Evolutionary conservation across 345 rosid species (phyloP), one percentile per base, ranked within the genome.

Genomic region (Aquilaria sinensis): DNA sequence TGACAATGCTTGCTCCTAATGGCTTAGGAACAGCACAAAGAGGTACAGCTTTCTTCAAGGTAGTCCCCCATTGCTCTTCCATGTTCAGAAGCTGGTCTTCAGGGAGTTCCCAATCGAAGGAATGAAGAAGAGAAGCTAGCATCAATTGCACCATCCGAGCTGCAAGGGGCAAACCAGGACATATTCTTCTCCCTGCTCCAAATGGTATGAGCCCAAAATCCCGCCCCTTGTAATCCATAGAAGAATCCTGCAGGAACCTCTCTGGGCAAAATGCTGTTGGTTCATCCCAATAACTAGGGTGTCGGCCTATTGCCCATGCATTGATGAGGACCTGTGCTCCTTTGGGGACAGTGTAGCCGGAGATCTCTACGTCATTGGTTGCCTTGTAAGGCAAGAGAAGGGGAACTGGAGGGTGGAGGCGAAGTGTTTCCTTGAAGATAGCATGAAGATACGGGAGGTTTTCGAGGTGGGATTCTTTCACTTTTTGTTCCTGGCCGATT

Each of bases 131-230:
- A 41, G 66, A 62, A 34, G 60, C 78, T 56, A 75, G 12, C 57
- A 67, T 67, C 54, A 70, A 41, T 31, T 67, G 64, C 58, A 75
- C 34, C 72, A 67, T 75, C 5, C 66, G 63, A 29, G 43, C 23
- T 0, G 53, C 78, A 5, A 75, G 58, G 12, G 66, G 66, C 70
- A 70, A 49, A 10, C 75, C 72, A 0, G 72, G 71, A 47, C 75
- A 75, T 3, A 70, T 70, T 63, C 78, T 75, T 50, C 74, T 58
- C 9, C 78, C 74, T 3, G 74, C 62, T 4, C 78, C 74, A 23
- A 65, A 65, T 2, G 68, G 68, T 56, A 65, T 47, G 31, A 47
- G 57, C 56, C 56, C 61, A 10, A 65, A 65, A 33, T 65, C 37
- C 12, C 61, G 61, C 32, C 68, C 68, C 47, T 10, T 57, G 56